A percentile compares a stretch with the other conserved stretches of the same genome.
Evolutionary conservation across 2,329 filamentous ascomycete species (phyloP).

Genomic region (Alternaria brassicae): DNA sequence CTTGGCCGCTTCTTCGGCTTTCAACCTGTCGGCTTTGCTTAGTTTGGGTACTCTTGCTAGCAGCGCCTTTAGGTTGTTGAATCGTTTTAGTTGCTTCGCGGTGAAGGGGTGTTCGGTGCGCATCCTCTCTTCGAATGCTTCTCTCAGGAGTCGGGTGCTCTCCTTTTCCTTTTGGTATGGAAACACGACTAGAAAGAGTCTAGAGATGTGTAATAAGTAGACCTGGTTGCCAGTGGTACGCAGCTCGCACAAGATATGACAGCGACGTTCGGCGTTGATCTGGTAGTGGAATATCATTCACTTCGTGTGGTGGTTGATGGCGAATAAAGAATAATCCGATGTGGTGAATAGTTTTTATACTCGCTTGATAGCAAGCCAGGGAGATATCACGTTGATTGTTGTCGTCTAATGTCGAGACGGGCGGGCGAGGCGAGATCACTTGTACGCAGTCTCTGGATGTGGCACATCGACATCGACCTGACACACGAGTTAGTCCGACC

Average conservation of each 20-base stretch:
- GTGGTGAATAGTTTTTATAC: neutral
- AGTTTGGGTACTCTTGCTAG: neutral
- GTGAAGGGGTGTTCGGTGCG: neutral
- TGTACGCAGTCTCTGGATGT: neutral
- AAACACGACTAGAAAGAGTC: neutral
- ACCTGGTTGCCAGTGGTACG: too few species aligned
- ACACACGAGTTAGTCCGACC: neutral
- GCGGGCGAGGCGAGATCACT: neutral
- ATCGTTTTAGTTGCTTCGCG: neutral
- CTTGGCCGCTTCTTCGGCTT: neutral
- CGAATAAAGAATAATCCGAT: neutral
- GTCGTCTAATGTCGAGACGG: neutral
- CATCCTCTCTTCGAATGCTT: neutral
- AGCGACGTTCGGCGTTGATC: neutral
- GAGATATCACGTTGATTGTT: neutral
- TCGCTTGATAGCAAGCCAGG: neutral
- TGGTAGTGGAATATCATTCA: too few species aligned
- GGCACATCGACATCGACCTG: neutral
- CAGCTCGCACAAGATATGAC: too few species aligned
- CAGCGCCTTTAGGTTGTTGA: neutral
- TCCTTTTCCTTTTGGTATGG: neutral
- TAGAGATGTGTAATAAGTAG: neutral
- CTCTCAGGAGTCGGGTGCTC: neutral
- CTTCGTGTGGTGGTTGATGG: neutral
- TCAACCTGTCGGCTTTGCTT: neutral